Evolutionary conservation across 805 yeast genomes (phyloP), one percentile per base, ranked within the genome.

Genomic region (Kazachstania psychrophila): DNA sequence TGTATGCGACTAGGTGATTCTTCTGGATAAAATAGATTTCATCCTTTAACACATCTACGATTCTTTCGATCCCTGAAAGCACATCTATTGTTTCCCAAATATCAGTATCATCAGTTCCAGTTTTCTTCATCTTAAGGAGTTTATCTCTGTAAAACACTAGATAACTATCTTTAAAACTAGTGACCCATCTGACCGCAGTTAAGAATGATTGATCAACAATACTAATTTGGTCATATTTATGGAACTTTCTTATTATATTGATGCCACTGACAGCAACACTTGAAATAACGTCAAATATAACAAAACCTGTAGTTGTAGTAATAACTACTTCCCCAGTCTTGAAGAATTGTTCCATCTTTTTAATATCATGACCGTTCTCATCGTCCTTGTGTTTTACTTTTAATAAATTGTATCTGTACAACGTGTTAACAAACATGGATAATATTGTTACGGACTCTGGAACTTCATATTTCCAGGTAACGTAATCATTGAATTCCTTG

Each of bases 291-390:
- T 58, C 63, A 31, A 58, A 48, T 4, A 48, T 41, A 3, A 43
- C 29, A 2, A 54, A 37, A 11, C 45, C 43, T 5, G 33, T 36
- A 7, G 37, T 41, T 16, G 51, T 42, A 4, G 46, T 38, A 6
- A 58, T 22, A 10, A 56, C 40, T 10, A 60, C 28, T 34, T 60
- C 64, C 1, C 52, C 61, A 4, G 62, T 52, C 24, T 51, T 56
- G 36, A 41, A 47, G 31, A 50, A 39, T 12, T 35, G 40, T 18
- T 55, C 54, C 1, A 35, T 37, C 13, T 38, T 39, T 17, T 31
- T 34, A 5, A 36, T 39, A 6, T 41, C 13, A n/a, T n/a, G n/a
- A n/a, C n/a, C n/a, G 4, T 30, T 34, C 3, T 36, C 38, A 9
- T 42, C 38, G 5, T 42, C 49, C 23, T 45, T 41, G 8, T 44